Percentiles rank a stretch among this genome's conserved stretches.
These are phyloP conservation scores for Coemansia sp. DNA, from an alignment of 192 early-diverging fungal genomes.

Conservation along the genomic window DNA sequence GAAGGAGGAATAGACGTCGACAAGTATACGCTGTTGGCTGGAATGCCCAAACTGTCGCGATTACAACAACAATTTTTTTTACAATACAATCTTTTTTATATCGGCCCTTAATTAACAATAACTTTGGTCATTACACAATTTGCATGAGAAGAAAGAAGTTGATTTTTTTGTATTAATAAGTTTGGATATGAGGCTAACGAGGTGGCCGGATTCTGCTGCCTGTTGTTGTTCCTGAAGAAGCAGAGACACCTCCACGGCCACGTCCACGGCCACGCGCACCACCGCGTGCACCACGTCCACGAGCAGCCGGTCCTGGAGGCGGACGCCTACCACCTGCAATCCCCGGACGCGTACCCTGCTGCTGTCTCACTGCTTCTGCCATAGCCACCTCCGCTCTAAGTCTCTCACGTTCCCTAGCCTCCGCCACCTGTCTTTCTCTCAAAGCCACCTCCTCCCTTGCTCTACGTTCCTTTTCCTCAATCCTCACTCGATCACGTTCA, in stretches of 20 bases:
- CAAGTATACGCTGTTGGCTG: too few species aligned
- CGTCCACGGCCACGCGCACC: conserved; percentile 10
- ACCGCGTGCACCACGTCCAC: conserved; percentile 9
- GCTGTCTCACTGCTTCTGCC: conserved; percentile 7
- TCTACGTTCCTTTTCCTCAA: conserved; percentile 32
- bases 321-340: conserved; percentile 17
- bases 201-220: conserved; percentile 35
- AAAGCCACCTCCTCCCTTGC: conserved; percentile 15
- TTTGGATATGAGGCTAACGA: conserved; percentile 16
- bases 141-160: too few species aligned
- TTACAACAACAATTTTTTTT: too few species aligned
- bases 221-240: conserved; percentile 15
- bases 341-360: conserved; percentile 13
- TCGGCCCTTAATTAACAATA: too few species aligned
- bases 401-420: conserved; percentile 39
- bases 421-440: conserved; percentile 14
- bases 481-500: conserved; percentile 27
- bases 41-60: too few species aligned
- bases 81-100: too few species aligned
- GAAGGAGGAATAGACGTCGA: conserved; percentile 12
- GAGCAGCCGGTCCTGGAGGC: conserved; percentile 10
- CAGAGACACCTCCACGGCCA: conserved; percentile 21
- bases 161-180: too few species aligned
- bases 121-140: too few species aligned
- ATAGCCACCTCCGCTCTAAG: conserved; percentile 26